Percentiles rank a stretch among this genome's conserved stretches.
phyloP scores from a whole-genome alignment of 306 rosid genomes.

The Pueraria montana region DNA sequence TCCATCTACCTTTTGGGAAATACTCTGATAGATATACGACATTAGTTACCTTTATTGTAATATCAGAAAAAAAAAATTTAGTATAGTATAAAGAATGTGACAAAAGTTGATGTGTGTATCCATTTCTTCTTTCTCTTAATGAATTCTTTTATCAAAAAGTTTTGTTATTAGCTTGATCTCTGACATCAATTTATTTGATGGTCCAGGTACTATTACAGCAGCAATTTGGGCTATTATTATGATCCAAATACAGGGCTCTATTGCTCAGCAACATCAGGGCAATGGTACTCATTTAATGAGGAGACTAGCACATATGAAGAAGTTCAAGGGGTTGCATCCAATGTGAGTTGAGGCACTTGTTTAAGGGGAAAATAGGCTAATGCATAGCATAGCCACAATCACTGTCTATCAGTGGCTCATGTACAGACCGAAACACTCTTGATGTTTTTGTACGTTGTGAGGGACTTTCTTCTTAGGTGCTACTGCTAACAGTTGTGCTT shows the following conservation, averaged over 20 bases:
- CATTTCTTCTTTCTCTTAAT: constrained; percentile 18
- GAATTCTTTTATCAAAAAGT: constrained; percentile 20
- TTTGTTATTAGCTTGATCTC: constrained; percentile 37
- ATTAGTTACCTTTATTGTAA: background rate
- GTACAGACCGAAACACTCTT: constrained; percentile 47
- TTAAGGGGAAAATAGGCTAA: constrained; percentile 16
- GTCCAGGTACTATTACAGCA: constrained; percentile 81
- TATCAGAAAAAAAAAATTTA: constrained; percentile 1
- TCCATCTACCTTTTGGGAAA: constrained; percentile 31
- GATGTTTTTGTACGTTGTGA: constrained; percentile 1
- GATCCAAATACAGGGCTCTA: constrained; percentile 65
- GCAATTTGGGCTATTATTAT: constrained; percentile 63
- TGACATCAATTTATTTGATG: constrained; percentile 30
- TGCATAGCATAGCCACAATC: constrained; percentile 38
- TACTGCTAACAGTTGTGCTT: constrained; percentile 1
- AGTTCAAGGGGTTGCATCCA: constrained; percentile 58
- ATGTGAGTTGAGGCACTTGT: constrained; percentile 45
- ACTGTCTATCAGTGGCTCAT: constrained; percentile 26
- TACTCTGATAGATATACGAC: background rate
- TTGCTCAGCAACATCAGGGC: constrained; percentile 73
- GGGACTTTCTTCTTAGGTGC: constrained; percentile 24
- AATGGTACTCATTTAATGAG: constrained; percentile 74
- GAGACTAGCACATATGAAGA: constrained; percentile 73
- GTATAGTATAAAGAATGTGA: background rate
- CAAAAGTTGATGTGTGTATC: background rate